Base-by-base conservation (phyloP, 2,329 filamentous ascomycete genomes). In the Talaromyces sp. region DNA sequence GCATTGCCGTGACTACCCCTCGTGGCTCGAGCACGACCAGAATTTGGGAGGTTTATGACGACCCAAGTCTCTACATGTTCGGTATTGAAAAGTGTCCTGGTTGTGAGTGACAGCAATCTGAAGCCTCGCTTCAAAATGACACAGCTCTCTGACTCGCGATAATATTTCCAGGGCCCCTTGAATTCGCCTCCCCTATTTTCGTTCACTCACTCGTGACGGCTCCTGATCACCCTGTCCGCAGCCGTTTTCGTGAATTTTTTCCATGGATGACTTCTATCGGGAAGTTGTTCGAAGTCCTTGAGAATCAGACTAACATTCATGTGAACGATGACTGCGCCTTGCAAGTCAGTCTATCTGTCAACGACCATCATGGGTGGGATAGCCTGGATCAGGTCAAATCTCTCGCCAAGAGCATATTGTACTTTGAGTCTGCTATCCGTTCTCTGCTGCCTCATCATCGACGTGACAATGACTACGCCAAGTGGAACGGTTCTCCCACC, bases 41-140 rank as follows among this genome's bases (percentile, higher is more conserved):
- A 14, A 11, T 5, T 28, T 58, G 55, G 55, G 39, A 58, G 18
- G 9, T 58, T 33, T 11, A 46, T 21, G 28, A 58, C 39, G 55
- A 58, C 6, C 16, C 39, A 16, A 58, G 39, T 33, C 25, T 58
- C 9, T 35, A 58, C 28, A 9, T 33, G 25, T 35, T n/a, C 2
- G 55, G 55, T 14, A 31, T 46, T 9, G 9, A 16, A 8, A 25
- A 58, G 7, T 44, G 25, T 21, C 5, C 33, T 9, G 55, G 40
- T 42, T 62, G 58, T 69, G 66, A 33, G 65, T 67, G 21, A 62
- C 21, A 11, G 25, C 18, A 16, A 35, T 54, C n/a, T 21, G 16
- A 14, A 35, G 9, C 11, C 18, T 35, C 18, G 3, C 11, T 7
- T 21, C 28, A 28, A 28, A 6, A 21, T 21, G 9, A 54, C 12